These are phyloP conservation scores for Chrysosporium queenslandicum DNA, from an alignment of 2,329 filamentous ascomycete genomes.

Conservation along the genomic window DNA sequence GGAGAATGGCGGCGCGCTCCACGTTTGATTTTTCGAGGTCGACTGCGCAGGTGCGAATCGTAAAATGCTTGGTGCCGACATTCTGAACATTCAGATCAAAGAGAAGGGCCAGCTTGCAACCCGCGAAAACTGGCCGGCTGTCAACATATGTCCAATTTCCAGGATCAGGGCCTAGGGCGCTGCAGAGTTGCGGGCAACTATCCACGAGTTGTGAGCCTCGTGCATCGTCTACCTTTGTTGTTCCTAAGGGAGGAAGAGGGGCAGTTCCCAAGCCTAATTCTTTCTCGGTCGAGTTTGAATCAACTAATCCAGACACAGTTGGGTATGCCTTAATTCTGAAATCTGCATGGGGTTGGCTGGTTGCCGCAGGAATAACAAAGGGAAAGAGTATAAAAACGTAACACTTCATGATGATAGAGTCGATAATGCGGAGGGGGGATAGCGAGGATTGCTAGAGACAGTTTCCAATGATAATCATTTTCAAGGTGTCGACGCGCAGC, in stretches of 20 bases:
- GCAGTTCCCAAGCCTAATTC: not conserved
- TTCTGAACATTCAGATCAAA: conserved; percentile 14
- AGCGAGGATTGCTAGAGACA: not conserved
- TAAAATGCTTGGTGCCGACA: not conserved
- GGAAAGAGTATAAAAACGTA: not conserved
- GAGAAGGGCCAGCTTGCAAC: conserved; percentile 10
- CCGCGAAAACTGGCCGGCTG: not conserved
- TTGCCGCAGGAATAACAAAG: not conserved
- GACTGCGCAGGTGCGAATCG: conserved; percentile 11
- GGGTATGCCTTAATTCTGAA: not conserved
- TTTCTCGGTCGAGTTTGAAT: conserved; percentile 3
- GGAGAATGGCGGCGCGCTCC: not conserved
- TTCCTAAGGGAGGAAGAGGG: not conserved
- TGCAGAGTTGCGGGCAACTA: conserved; percentile 8
- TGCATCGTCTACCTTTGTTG: not conserved
- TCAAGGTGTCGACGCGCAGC: no score
- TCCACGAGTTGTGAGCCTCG: conserved; percentile 17
- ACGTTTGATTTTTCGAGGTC: not conserved
- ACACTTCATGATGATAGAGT: not conserved
- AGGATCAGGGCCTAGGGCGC: conserved; percentile 5
- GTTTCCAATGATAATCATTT: no score
- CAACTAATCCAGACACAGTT: not conserved
- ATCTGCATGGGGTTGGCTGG: not conserved
- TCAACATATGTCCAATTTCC: conserved; percentile 12
- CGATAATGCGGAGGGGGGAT: not conserved